Evolutionary conservation across 2,329 filamentous ascomycete genomes (phyloP), one percentile per base, ranked within the genome.

Genomic region (Blastomyces parvus): DNA sequence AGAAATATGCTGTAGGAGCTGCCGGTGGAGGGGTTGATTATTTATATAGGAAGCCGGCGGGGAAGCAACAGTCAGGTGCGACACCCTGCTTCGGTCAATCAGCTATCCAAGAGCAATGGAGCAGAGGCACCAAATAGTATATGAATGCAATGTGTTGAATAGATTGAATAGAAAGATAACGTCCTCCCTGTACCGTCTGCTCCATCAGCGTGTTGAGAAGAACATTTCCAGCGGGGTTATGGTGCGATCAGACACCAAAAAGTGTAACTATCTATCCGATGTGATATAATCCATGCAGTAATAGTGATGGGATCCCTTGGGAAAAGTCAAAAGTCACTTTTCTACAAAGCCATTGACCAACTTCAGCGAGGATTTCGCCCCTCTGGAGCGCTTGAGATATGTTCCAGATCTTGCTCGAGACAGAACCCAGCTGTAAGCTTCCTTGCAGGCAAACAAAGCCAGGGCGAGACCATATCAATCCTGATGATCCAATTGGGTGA

Each of bases 401-500:
- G 55, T 58, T 42, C 36, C 55, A 58, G 55, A 58, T 42, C 55
- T 7, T n/a, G 6, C 7, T 36, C 36, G 36, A 38, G 33, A n/a
- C n/a, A 13, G 9, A 40, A 14, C 22, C n/a, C 36, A 56, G 30
- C 30, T 36, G 4, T 38, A 14, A 56, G 19, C 19, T 38, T 56
- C 30, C 53, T 56, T 27, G 8, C 14, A 17, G 13, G 5, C 17
- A 36, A 36, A 36, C 3, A 36, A 56, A 22, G 19, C 2, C 53
- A 36, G 30, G 30, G 19, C 53, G 19, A 38, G 53, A 25, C 30
- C 30, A 40, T 13, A 4, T 3, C 19, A 27, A 36, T 25, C 55
- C 36, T 58, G 22, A 13, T 2, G 22, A 58, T 58, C 55, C 55
- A 58, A 58, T 58, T 40, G 55, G 55, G 11, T 14, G 55, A 58